phyloP scores from a whole-genome alignment of 352 stramenopile genomes.

The Phytophthora constricta region DNA sequence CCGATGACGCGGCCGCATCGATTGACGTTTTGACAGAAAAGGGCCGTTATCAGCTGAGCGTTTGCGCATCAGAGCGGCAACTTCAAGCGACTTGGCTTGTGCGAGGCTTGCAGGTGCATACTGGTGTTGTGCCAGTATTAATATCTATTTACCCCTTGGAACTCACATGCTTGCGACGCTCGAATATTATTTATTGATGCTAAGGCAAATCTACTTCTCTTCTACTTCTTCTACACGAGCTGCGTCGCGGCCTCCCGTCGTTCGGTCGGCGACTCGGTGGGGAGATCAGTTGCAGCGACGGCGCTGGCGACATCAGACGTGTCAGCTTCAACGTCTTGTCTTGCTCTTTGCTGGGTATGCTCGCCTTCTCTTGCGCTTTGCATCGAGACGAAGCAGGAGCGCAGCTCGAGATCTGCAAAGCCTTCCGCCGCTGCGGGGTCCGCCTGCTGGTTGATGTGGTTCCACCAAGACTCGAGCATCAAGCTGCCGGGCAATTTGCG shows the following conservation, averaged over 20 bases:
- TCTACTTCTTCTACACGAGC: conserved; percentile 12
- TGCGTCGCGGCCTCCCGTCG: background rate
- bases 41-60: too few relatives aligned
- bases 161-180: too few relatives aligned
- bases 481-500: conserved; percentile 20
- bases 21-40: background rate
- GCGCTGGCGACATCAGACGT: conserved; percentile 15
- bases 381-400: conserved; percentile 38
- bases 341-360: background rate
- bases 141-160: too few relatives aligned
- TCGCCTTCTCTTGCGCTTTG: background rate
- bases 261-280: background rate
- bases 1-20: background rate
- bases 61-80: background rate
- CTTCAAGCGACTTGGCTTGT: too few relatives aligned
- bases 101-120: background rate
- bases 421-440: conserved; percentile 15
- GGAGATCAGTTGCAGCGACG: conserved; percentile 24
- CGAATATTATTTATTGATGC: too few relatives aligned
- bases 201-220: background rate
- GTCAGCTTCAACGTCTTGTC: conserved; percentile 22
- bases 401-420: conserved; percentile 31
- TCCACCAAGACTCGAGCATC: conserved; percentile 33
- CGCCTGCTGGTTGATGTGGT: conserved; percentile 23
- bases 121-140: too few relatives aligned